Evolutionary conservation across 2,329 filamentous ascomycete species (phyloP), one percentile per base, ranked within the genome.

Genomic region (Scedosporium minutisporum): DNA sequence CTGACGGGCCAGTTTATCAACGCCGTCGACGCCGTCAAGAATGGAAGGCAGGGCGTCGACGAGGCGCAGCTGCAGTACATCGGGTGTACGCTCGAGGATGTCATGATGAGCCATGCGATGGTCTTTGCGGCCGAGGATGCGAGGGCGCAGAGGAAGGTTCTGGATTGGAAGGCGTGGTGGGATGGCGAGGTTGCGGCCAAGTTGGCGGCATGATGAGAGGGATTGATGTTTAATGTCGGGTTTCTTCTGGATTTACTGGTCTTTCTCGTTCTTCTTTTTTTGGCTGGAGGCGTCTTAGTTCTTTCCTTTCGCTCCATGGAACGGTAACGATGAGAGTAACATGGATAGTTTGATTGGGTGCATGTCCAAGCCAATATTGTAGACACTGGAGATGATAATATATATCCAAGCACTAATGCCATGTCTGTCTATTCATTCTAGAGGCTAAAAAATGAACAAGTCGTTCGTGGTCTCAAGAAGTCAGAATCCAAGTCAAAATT

Each of bases 51-150:
- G 84, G 75, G 78, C 29, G 87, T 89, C 0, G 77, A 81, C 48
- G 82, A 82, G 65, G 93, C 93, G 1, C 93, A 97, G 79, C 79
- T 80, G 63, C 79, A 86, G 69, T 85, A 87, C 71, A 79, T 97
- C 27, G 92, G 91, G 0, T 96, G 91, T 74, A 89, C 88, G 12
- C 76, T 96, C 6, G 91, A 96, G 63, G 95, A 97, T 70, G 85
- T 89, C 1, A 82, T 97, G n/a, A 82, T 89, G 58, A 96, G 91
- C 70, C 95, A 97, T 76, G 93, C 90, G 1, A 84, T 95, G 75
- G 93, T 97, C 0, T 99, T 97, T 78, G 93, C 91, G 25, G 95
- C 93, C 0, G 95, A 97, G 75, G 89, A 96, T 69, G 91, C 93
- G 4, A 83, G 93, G 69, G 79, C 78, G 59, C 80, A 82, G 60